Evolutionary conservation across 1,284 basidiomycete species (phyloP), one percentile per base, ranked within the genome.

Genomic region (Neotropicomus parvogracilis): DNA sequence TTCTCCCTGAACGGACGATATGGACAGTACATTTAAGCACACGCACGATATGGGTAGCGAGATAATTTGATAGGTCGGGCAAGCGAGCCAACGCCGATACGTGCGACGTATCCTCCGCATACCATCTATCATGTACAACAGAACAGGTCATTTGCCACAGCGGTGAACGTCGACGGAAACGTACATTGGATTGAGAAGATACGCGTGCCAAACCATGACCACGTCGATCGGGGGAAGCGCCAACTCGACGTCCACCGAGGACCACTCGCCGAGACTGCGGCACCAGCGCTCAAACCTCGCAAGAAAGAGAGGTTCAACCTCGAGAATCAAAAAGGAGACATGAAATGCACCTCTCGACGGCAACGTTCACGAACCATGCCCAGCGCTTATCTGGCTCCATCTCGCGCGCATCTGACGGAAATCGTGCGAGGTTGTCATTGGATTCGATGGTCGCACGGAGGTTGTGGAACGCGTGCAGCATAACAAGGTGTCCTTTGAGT

Each of bases 171-270:
- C 2, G 8, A 34, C 4, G 33, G 11, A 34, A 34, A 34, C 37
- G 44, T 51, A 70, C 72, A 59, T 54, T 6, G 72, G 71, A 48
- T 71, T 74, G 16, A 75, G 65, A 48, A 74, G 58, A 55, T 75
- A 75, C 6, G 75, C 55, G 39, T 75, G 73, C 71, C 74, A 75
- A 5, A 75, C 70, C 73, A 75, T 74, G 16, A 71, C 47, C 3
- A 75, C 73, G 37, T 75, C 73, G 2, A 74, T 40, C 3, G 43
- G 43, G 11, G 43, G 43, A 7, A 45, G 28, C 6, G 14, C 16
- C 20, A 19, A 13, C 38, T 40, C 38, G 6, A 19, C 1, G 17
- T 31, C 24, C n/a, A 4, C 11, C 6, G 14, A 8, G 6, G 6
- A 13, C 38, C 16, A 17, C 12, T 29, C 12, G 17, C 6, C 29